A percentile compares a stretch with the other conserved stretches of the same genome.
Evolutionary conservation across 352 stramenopile species (phyloP).

Genomic region (Bremia lactucae): DNA sequence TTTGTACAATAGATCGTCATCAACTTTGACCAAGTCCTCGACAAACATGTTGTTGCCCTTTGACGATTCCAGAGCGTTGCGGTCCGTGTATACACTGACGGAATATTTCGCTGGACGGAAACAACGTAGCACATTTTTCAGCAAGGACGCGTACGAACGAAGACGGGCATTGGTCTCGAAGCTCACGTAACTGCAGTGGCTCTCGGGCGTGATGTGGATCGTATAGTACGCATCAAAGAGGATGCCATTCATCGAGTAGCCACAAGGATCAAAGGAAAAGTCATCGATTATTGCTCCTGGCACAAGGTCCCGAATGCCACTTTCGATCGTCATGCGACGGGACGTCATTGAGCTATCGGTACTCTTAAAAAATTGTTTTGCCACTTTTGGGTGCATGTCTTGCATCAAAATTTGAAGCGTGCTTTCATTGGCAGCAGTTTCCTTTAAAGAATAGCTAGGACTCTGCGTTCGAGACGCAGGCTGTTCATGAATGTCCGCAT

Average conservation of each 20-base stretch:
- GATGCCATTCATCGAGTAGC: constrained; percentile 98
- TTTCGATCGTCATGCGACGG: constrained; percentile 89
- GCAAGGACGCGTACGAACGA: constrained; percentile 81
- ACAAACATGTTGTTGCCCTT: constrained; percentile 68
- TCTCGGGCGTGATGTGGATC: constrained; percentile 98
- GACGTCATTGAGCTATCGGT: constrained; percentile 55
- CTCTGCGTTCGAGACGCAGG: constrained; percentile 7
- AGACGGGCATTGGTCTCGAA: constrained; percentile 97
- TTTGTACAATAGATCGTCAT: constrained; percentile 74
- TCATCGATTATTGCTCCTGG: constrained; percentile 93
- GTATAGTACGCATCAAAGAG: constrained; percentile 97
- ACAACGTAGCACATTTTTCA: constrained; percentile 96
- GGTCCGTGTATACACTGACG: constrained; percentile 94
- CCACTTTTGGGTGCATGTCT: constrained; percentile 72
- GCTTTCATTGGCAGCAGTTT: constrained; percentile 36
- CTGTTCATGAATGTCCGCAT: constrained; percentile 80
- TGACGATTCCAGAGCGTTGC: constrained; percentile 48
- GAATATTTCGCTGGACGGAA: constrained; percentile 96
- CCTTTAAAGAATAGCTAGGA: constrained; percentile 7
- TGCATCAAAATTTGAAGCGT: constrained; percentile 82
- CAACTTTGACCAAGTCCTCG: constrained; percentile 54
- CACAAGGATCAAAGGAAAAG: constrained; percentile 97
- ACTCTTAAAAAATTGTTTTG: constrained; percentile 83
- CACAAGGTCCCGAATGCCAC: constrained; percentile 91
- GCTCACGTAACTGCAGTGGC: constrained; percentile 92